phyloP scores from a whole-genome alignment of 441 rosid genomes.

The Erysimum cheiri region DNA sequence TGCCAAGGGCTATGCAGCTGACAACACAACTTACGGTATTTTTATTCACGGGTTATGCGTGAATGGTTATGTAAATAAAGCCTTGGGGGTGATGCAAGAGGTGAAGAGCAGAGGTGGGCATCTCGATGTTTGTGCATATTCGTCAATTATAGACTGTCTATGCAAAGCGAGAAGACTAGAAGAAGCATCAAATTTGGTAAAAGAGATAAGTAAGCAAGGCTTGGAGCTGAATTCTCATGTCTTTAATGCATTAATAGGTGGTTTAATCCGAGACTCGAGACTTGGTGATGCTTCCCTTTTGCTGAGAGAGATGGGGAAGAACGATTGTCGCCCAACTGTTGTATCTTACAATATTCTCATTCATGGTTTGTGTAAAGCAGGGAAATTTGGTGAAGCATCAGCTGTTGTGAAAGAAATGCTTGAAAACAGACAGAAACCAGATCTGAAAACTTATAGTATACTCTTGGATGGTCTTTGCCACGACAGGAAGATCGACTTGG shows the following conservation, averaged over 20 bases:
- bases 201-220: constrained; percentile 54
- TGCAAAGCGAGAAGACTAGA: constrained; percentile 73
- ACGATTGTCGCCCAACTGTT: constrained; percentile 56
- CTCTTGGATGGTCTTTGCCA: constrained; percentile 80
- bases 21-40: constrained; percentile 68
- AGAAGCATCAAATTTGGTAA: constrained; percentile 66
- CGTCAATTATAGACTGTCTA: constrained; percentile 71
- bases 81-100: constrained; percentile 62
- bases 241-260: constrained; percentile 69
- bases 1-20: constrained; percentile 55
- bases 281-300: constrained; percentile 62
- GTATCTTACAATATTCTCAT: constrained; percentile 76
- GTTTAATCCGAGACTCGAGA: constrained; percentile 65
- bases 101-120: constrained; percentile 55
- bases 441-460: constrained; percentile 75
- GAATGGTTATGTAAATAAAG: constrained; percentile 78
- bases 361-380: constrained; percentile 76
- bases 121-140: constrained; percentile 69
- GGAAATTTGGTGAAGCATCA: constrained; percentile 70
- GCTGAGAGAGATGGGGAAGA: constrained; percentile 61
- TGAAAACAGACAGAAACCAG: constrained; percentile 69
- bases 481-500: constrained; percentile 68
- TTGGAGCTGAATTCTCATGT: constrained; percentile 57
- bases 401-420: constrained; percentile 75
- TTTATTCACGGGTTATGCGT: constrained; percentile 79